Evolutionary conservation across 176 grass and related monocot species (phyloP), one percentile per base, ranked within the genome.

Genomic region (Tillandsia fasciculata): DNA sequence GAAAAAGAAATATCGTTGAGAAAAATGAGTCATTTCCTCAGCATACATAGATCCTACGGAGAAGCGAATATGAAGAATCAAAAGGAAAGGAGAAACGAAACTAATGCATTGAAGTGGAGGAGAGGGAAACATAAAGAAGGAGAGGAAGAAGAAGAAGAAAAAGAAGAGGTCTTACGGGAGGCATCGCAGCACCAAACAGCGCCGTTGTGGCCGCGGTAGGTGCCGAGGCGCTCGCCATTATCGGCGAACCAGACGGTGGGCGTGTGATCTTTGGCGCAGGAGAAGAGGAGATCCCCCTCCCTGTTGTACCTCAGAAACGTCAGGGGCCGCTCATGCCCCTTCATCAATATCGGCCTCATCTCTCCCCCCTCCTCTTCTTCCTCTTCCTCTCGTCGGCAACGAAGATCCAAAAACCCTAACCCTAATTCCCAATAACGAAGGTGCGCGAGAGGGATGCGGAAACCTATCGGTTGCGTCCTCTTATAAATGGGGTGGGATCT

Each of bases 281-380:
- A 99, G 79, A 99, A 86, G 64, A 99, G 84, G 17, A 99, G 82
- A 77, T 99, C 94, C 8, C 94, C 94, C 63, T 93, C 89, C 53
- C 87, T 59, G 84, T 93, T 93, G 94, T 99, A 99, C 17, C 82
- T 88, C 63, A 99, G 87, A 69, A 99, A 93, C 12, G 87, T 99
- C 13, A 93, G 69, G 20, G 94, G 87, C 79, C 89, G 80, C 84
- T 97, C 89, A 49, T 97, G 89, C 9, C 94, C 94, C 77, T 93
- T 97, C 89, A 99, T 93, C 77, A 99, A 74, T 67, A 99, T 99
- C 66, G 87, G 84, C 82, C 87, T 85, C 94, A 93, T 99, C 8
- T 74, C 48, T 61, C 8, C 18, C 68, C 8, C 9, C 68, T 53
- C 12, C 18, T 70, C 13, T 4, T 18, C 13, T 23, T 20, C 22